A percentile compares a stretch with the other conserved stretches of the same genome.
These are phyloP conservation scores for Agaricus subrufescens DNA, from an alignment of 768 basidiomycete species.

Conservation along the genomic window DNA sequence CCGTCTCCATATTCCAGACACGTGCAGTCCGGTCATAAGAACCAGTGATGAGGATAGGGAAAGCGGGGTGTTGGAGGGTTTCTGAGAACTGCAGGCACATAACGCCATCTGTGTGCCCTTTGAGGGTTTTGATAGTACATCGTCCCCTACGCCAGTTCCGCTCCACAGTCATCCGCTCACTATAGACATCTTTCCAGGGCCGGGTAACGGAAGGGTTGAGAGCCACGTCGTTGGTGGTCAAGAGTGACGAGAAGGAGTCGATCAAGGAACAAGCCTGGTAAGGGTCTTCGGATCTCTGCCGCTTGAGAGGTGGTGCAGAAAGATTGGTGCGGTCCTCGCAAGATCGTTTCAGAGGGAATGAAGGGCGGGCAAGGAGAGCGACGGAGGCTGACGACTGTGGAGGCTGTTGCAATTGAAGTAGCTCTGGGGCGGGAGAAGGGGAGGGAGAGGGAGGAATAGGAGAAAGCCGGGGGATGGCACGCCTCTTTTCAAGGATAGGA, in stretches of 20 bases:
- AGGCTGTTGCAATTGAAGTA: conserved; percentile 25
- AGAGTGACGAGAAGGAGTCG: conserved; percentile 11
- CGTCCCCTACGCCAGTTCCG: conserved; percentile 96
- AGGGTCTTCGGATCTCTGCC: conserved; percentile 36
- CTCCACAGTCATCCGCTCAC: conserved; percentile 93
- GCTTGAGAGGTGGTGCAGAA: conserved; percentile 41
- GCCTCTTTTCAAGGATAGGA: conserved; percentile 73
- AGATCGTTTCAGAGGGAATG: conserved; percentile 22
- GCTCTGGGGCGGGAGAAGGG: conserved; percentile 28
- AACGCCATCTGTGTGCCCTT: conserved; percentile 93
- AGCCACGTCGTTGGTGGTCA: conserved; percentile 20
- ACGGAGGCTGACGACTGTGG: conserved; percentile 23
- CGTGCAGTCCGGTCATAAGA: conserved; percentile 94
- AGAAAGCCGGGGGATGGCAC: conserved; percentile 20
- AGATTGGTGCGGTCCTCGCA: conserved; percentile 21
- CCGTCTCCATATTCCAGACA: conserved; percentile 96
- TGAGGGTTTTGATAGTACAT: conserved; percentile 77
- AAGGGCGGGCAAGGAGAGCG: conserved; percentile 14
- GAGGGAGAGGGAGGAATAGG: not conserved
- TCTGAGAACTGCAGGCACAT: conserved; percentile 97
- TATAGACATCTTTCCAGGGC: conserved; percentile 98
- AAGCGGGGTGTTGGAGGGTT: conserved; percentile 73
- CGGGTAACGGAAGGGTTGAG: conserved; percentile 50
- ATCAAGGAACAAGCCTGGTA: conserved; percentile 7
- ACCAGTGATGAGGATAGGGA: conserved; percentile 95